Percentiles rank a stretch among this genome's conserved stretches.
These are phyloP conservation scores for Collybia mongolica DNA, from an alignment of 768 basidiomycete genomes.

Conservation along the genomic window DNA sequence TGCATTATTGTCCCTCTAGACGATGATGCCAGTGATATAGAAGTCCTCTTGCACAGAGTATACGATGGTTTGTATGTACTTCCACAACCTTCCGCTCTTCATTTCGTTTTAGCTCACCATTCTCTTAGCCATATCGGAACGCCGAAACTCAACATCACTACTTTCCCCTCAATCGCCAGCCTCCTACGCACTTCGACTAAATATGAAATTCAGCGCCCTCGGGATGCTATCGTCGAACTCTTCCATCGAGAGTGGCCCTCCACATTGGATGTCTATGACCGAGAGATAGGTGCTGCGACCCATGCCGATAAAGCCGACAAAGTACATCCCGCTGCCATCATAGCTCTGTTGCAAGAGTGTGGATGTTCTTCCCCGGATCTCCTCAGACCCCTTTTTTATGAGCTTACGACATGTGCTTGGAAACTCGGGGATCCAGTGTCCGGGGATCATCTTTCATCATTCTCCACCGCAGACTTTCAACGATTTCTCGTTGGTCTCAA, in stretches of 20 bases:
- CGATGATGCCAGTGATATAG: not conserved
- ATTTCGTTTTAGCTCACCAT: not conserved
- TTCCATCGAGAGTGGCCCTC: constrained; percentile 1
- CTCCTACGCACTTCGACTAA: not conserved
- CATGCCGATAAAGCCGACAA: not conserved
- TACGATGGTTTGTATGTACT: constrained; percentile 3
- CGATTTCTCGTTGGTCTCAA: not conserved
- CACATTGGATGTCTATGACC: not conserved
- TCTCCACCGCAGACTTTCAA: not conserved
- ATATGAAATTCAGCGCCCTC: not conserved
- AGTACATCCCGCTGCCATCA: not conserved
- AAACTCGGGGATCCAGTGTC: not conserved
- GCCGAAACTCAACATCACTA: not conserved
- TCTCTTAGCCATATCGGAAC: not conserved
- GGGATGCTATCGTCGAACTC: not conserved
- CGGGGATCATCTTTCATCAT: not conserved
- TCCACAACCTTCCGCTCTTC: not conserved
- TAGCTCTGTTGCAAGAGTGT: not conserved
- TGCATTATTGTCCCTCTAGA: not conserved
- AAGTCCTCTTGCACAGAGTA: not conserved
- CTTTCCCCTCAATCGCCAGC: not conserved
- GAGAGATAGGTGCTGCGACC: not conserved
- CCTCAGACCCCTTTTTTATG: not conserved
- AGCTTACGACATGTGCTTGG: not conserved
- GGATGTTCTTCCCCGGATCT: not conserved